A percentile compares a stretch with the other conserved stretches of the same genome.
phyloP scores from a whole-genome alignment of 2,329 filamentous ascomycete species.

The Ascochyta fabae region DNA sequence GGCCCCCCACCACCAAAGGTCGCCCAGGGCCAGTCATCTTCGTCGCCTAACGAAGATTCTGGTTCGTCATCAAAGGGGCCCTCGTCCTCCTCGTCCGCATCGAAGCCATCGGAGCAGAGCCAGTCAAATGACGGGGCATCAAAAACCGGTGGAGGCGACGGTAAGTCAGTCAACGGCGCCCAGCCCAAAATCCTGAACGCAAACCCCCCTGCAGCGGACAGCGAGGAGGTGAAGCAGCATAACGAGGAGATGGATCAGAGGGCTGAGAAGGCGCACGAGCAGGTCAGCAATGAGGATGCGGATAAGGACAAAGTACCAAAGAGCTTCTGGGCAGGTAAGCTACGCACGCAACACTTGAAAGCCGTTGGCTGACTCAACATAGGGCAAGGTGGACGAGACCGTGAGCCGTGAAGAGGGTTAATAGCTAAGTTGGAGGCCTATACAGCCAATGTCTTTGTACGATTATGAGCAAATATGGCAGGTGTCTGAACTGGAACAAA shows the following conservation, averaged over 20 bases:
- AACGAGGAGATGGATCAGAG: slow-evolving; percentile 54
- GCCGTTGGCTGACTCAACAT: slow-evolving; percentile 15
- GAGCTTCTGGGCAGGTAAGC: slow-evolving; percentile 51
- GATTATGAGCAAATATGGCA: not conserved
- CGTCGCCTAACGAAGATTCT: slow-evolving; percentile 37
- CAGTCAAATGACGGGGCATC: slow-evolving; percentile 17
- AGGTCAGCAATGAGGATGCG: slow-evolving; percentile 46
- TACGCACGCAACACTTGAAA: not conserved
- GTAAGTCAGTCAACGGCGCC: slow-evolving; percentile 45
- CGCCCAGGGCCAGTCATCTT: slow-evolving; percentile 43
- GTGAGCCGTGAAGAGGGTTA: slow-evolving; percentile 24
- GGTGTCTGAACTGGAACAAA: not conserved
- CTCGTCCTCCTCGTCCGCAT: slow-evolving; percentile 14
- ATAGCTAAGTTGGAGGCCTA: not conserved
- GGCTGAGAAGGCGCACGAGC: slow-evolving; percentile 51
- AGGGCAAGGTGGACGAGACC: slow-evolving; percentile 39
- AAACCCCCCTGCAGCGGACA: slow-evolving; percentile 42
- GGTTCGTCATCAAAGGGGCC: slow-evolving; percentile 15
- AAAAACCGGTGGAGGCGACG: slow-evolving; percentile 19
- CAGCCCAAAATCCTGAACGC: slow-evolving; percentile 53
- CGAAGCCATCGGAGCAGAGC: slow-evolving; percentile 12
- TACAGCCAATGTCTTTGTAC: not conserved
- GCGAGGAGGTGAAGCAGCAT: slow-evolving; percentile 52
- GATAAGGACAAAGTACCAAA: slow-evolving; percentile 51
- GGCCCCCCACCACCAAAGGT: slow-evolving; percentile 53